Evolutionary conservation across 306 rosid genomes (phyloP).

Genomic region (Nissolia schottii): DNA sequence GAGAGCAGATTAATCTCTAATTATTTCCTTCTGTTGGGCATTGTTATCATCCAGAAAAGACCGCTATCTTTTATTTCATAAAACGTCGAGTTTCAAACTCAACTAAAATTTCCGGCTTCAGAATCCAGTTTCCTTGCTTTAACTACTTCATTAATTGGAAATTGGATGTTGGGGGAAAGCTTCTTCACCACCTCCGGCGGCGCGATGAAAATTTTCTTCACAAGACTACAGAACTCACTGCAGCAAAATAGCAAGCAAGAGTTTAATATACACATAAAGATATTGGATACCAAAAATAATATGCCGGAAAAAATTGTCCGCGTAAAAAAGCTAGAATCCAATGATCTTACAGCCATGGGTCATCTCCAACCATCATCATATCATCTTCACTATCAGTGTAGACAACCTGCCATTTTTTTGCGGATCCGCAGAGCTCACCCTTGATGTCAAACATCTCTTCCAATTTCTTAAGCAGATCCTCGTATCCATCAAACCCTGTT

Average conservation of each 20-base stretch:
- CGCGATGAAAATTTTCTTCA: conserved; percentile 86
- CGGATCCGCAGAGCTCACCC: conserved; percentile 74
- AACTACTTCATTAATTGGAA: conserved; percentile 45
- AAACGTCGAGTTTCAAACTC: too few species aligned
- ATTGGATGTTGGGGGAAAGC: conserved; percentile 76
- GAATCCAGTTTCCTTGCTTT: conserved; percentile 60
- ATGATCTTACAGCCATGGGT: conserved; percentile 91
- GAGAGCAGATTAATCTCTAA: too few species aligned
- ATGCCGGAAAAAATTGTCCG: not conserved
- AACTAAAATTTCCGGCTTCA: too few species aligned
- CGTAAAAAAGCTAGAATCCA: not conserved
- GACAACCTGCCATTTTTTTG: conserved; percentile 84
- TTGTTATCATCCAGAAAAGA: too few species aligned
- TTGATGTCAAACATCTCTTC: conserved; percentile 94
- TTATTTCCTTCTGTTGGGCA: too few species aligned
- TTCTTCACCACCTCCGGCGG: conserved; percentile 84
- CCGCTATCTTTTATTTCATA: too few species aligned
- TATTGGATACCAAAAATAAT: not conserved
- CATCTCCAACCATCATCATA: conserved; percentile 98
- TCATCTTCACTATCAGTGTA: conserved; percentile 96
- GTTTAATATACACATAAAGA: not conserved
- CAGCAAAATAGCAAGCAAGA: conserved; percentile 28
- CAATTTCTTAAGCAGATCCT: conserved; percentile 71
- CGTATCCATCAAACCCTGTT: conserved; percentile 69
- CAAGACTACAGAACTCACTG: conserved; percentile 93